Base-by-base conservation (phyloP, 1,139 yeast genomes). In the Blastobotrys aristatus region DNA sequence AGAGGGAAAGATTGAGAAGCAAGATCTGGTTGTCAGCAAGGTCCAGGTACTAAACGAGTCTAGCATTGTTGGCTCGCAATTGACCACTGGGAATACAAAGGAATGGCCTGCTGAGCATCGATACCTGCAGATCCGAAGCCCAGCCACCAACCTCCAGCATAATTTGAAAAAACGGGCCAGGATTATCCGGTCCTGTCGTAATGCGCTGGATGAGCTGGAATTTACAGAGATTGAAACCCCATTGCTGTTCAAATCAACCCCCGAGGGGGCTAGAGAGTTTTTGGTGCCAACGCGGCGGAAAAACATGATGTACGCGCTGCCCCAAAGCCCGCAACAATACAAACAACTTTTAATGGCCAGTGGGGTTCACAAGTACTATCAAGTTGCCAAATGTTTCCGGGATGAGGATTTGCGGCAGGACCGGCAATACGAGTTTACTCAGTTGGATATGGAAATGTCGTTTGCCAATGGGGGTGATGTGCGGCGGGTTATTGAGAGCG, bases 301-400 rank as follows among this genome's bases (percentile, higher is more conserved):
- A 3, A 72, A 75, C 11, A 57, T 54, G 38, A 86, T 87, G 64
- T 92, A 90, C 63, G 97, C 98, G 0, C 71, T 92, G 37, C 97
- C 97, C 0, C 99, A 92, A 65, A 86, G 96, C 21, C 99, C 99
- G 0, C 99, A 92, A 62, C 98, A 92, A 62, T 92, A 90, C 61
- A 92, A 94, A 62, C 98, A 92, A 66, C 72, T 92, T 33, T 69
- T 92, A 37, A 92, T 92, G 92, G 95, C 97, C 3, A 83, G 96
- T 35, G 99, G 98, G 0, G 79, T 94, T 40, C 76, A 84, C 46
- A 75, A 78, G 43, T 92, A 92, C 66, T 92, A 81, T 64, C 98
- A 92, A 65, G 72, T 94, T 44, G 98, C 98, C 2, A 82, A 79
- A 58, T 92, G 99, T 63, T 92, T 92, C 63, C 75, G 98, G 55